These are phyloP conservation scores for Xylaria sp. DNA, from an alignment of 2,329 filamentous ascomycete genomes.

Conservation along the genomic window DNA sequence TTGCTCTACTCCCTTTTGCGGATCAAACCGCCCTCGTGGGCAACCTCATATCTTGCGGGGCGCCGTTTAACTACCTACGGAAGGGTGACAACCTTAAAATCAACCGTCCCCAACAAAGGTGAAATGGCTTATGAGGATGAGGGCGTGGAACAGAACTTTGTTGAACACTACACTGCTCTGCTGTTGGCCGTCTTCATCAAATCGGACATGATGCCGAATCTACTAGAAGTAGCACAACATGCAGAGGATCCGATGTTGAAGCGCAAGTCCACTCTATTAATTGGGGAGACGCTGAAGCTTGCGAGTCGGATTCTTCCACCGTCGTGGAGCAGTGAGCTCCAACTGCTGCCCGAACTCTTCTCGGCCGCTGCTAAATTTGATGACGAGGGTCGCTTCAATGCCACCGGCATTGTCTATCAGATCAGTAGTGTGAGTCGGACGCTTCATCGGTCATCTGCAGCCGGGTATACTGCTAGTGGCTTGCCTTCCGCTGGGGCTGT, in stretches of 20 bases:
- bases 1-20: conserved; percentile 82
- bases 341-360: conserved; percentile 88
- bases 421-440: conserved; percentile 97
- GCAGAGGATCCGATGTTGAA: conserved; percentile 76
- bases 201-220: conserved; percentile 74
- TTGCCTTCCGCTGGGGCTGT: conserved; percentile 58
- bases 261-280: conserved; percentile 88
- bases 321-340: conserved; percentile 83
- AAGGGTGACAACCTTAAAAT: conserved; percentile 86
- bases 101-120: conserved; percentile 61
- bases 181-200: conserved; percentile 87
- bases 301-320: conserved; percentile 86
- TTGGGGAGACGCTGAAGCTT: conserved; percentile 91
- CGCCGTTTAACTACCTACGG: conserved; percentile 94
- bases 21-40: conserved; percentile 95
- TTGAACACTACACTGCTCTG: conserved; percentile 93
- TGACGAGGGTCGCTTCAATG: conserved; percentile 78
- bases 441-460: conserved; percentile 79
- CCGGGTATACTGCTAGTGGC: conserved; percentile 53
- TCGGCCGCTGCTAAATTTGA: conserved; percentile 78
- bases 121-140: conserved; percentile 70
- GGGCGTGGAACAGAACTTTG: conserved; percentile 80
- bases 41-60: conserved; percentile 92
- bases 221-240: conserved; percentile 74
- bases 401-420: conserved; percentile 93